Evolutionary conservation across 768 basidiomycete species (phyloP), one percentile per base, ranked within the genome.

Genomic region (Mycena polygramma): DNA sequence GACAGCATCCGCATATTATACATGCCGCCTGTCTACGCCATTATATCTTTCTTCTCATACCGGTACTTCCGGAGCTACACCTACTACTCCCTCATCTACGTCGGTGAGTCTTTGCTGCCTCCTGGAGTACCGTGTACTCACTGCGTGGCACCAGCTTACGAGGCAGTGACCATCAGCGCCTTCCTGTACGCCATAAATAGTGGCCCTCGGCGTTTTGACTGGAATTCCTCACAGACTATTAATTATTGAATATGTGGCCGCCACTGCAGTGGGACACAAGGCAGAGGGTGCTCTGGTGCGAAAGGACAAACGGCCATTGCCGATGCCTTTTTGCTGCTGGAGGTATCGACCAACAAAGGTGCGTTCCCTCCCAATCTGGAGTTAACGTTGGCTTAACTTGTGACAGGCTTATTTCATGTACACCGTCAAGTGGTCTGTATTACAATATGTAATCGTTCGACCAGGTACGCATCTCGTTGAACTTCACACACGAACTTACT

Each of bases 361-460:
- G 69, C 45, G 75, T 66, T 69, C 45, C 60, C 52, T 14, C n/a
- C 46, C 39, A 49, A 37, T 52, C 36, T 24, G n/a, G 61, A 11
- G 53, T 58, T 46, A 4, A n/a, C 41, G 39, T 51, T 75, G 63
- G 36, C 7, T 46, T 15, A 41, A 41, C 41, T 41, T 10, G 19
- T n/a, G n/a, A n/a, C 75, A 93, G 89, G 84, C 92, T 0, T 95
- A 97, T 81, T 97, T 97, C 79, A 93, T 97, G 90, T 92, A 95
- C 76, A 91, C 94, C 10, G 81, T 95, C 76, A 95, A 94, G 89
- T 97, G 95, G 94, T 85, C 88, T 48, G 95, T 97, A 7, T 81
- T 98, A 68, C 96, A 98, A 87, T 97, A 96, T 77, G 90, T 95
- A 36, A 88, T 95, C 67, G 82, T 96, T 51, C 85, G 93, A 65